These are phyloP conservation scores for Leccinum arenicola DNA, from an alignment of 768 basidiomycete genomes.

Conservation along the genomic window DNA sequence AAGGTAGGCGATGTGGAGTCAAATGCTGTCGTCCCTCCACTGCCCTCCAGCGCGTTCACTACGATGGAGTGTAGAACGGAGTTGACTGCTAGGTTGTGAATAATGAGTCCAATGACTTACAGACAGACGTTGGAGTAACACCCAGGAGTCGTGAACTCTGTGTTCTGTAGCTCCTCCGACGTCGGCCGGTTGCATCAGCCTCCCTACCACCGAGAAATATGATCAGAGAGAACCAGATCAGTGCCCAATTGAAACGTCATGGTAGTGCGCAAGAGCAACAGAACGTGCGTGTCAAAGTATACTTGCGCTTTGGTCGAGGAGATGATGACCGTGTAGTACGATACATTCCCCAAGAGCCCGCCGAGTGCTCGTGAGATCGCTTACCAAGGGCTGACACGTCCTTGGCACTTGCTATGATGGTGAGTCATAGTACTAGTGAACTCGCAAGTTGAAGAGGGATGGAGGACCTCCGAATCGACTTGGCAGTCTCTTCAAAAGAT, in stretches of 20 bases:
- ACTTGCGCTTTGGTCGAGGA: slow-evolving; percentile 81
- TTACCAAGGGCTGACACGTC: too few relatives aligned
- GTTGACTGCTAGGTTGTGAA: slow-evolving; percentile 95
- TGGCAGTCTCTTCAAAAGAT: slow-evolving; percentile 53
- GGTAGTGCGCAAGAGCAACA: slow-evolving; percentile 80
- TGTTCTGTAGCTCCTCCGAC: slow-evolving; percentile 70
- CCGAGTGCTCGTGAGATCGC: slow-evolving; percentile 62
- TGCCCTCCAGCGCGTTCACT: slow-evolving; percentile 97
- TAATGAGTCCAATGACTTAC: slow-evolving; percentile 53
- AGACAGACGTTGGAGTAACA: slow-evolving; percentile 68
- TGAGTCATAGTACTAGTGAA: too few relatives aligned
- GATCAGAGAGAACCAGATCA: slow-evolving; percentile 79
- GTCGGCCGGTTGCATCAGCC: slow-evolving; percentile 48
- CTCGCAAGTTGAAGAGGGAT: slow-evolving; percentile 49
- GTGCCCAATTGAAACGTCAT: slow-evolving; percentile 91
- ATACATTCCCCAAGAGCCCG: slow-evolving; percentile 60
- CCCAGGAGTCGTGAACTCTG: slow-evolving; percentile 82
- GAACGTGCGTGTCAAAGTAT: slow-evolving; percentile 79
- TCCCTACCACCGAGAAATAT: too few relatives aligned
- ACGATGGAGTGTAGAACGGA: slow-evolving; percentile 90
- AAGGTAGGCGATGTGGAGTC: slow-evolving; percentile 90
- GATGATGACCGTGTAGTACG: slow-evolving; percentile 64
- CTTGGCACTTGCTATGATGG: too few relatives aligned
- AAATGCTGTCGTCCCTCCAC: slow-evolving; percentile 89
- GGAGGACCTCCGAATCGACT: slow-evolving; percentile 37